Evolutionary conservation across 306 rosid genomes (phyloP), one percentile per base, ranked within the genome.

Genomic region (Elaeagnus macrophylla): DNA sequence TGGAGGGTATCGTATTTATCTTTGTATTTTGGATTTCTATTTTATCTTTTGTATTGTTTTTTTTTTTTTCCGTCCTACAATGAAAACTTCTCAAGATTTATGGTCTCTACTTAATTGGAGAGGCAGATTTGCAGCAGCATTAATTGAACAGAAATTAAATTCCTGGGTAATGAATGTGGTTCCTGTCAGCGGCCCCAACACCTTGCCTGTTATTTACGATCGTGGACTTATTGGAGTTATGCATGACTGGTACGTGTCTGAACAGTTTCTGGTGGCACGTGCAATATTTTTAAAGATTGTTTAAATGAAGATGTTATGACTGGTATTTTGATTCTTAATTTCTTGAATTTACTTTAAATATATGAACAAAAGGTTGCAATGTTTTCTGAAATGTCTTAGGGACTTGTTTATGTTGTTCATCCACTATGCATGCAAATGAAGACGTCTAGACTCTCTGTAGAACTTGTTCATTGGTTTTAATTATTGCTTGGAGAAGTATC

Each of bases 151-250:
- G 13, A 77, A 74, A 8, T 43, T 91, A 51, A 81, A 86, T 65
- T 56, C 77, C 19, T 91, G 97, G 97, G 96, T 91, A 65, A 74
- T 91, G 94, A 86, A 91, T 56, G 94, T 91, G 36, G 97, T 91
- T 67, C 97, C 96, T 56, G 75, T 78, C 40, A 91, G 96, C 43
- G 93, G 96, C 50, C 83, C 91, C 53, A 91, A 91, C 80, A 91
- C 99, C 54, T 82, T 91, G 71, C 99, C 99, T 11, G 88, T 87
- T 62, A 80, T 87, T 66, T 84, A 82, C 48, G 99, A 91, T 57
- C 95, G 99, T 6, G 96, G 96, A 42, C 82, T 91, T 72, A 75
- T 91, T 15, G 99, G 99, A 65, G 96, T 87, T 54, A 59, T 75
- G 76, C 99, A 91, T 67, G 99, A 91, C 81, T 91, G 99, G 99